Percentiles rank a stretch among this genome's conserved stretches.
phyloP scores from a whole-genome alignment of 495 filamentous ascomycete genomes.

The Terfezia boudieri region DNA sequence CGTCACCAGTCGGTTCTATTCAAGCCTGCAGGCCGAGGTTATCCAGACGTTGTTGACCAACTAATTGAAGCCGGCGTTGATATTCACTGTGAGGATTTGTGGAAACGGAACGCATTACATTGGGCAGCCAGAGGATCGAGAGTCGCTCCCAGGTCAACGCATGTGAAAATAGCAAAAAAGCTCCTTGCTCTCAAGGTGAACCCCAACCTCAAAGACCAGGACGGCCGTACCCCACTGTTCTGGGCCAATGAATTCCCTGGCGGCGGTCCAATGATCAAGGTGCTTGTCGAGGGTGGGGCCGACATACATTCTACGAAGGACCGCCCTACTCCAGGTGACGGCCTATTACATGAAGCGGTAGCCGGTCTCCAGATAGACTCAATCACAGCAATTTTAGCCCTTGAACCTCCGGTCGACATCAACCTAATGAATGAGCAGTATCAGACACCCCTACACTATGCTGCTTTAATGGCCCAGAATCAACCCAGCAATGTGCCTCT shows the following conservation, averaged over 20 bases:
- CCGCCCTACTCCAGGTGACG: not conserved
- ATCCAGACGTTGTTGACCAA: conserved; percentile 2
- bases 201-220: too few relatives aligned
- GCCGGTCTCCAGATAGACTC: too few relatives aligned
- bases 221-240: too few relatives aligned
- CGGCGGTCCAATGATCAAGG: conserved; percentile 1
- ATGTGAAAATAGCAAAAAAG: too few relatives aligned
- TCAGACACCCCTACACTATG: too few relatives aligned
- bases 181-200: too few relatives aligned
- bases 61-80: conserved; percentile 9
- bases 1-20: conserved; percentile 1
- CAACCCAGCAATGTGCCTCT: too few relatives aligned
- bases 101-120: conserved; percentile 11
- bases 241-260: not conserved
- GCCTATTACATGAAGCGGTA: not conserved
- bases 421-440: too few relatives aligned
- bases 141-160: too few relatives aligned
- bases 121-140: conserved; percentile 1
- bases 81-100: conserved; percentile 4
- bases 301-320: not conserved
- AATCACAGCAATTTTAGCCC: not conserved
- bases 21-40: conserved; percentile 1
- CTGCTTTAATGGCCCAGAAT: too few relatives aligned
- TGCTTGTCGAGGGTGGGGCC: conserved; percentile 4
- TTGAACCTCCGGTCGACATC: not conserved